Percentiles rank a stretch among this genome's conserved stretches.
Conservation (phyloP, 164 flowering plant genomes). For the Magnolia sinica region DNA sequence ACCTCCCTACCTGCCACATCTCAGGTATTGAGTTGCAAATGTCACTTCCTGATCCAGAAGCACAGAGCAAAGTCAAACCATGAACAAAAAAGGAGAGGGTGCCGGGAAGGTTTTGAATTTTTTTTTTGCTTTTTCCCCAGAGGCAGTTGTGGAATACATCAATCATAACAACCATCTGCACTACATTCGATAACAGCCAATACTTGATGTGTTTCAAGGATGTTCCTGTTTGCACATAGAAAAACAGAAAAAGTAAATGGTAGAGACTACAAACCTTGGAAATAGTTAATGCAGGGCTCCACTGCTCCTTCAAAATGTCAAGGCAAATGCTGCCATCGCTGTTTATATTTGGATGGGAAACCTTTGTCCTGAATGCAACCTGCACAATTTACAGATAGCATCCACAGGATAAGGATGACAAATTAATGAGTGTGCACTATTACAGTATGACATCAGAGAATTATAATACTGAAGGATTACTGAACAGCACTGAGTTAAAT, state of each 20-base stretch:
- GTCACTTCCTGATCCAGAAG: too few relatives aligned
- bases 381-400: slow-evolving; percentile 7
- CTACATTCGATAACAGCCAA: too few relatives aligned
- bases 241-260: not conserved
- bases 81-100: too few relatives aligned
- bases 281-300: slow-evolving; percentile 37
- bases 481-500: not conserved
- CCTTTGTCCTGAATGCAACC: slow-evolving; percentile 36
- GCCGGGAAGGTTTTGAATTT: too few relatives aligned
- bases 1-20: too few relatives aligned
- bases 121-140: too few relatives aligned
- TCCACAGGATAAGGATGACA: not conserved
- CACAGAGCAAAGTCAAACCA: too few relatives aligned
- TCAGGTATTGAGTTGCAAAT: too few relatives aligned
- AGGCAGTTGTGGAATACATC: too few relatives aligned
- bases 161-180: too few relatives aligned
- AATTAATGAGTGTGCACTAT: not conserved
- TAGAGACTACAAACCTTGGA: slow-evolving; percentile 21
- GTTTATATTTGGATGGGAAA: slow-evolving; percentile 32
- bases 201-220: not conserved
- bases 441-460: not conserved
- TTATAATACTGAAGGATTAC: not conserved
- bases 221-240: not conserved
- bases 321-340: slow-evolving; percentile 37
- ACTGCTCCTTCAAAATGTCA: slow-evolving; percentile 35